Conservation (phyloP, 2,329 filamentous ascomycete genomes). For the Orbilia blumenaviensis region DNA sequence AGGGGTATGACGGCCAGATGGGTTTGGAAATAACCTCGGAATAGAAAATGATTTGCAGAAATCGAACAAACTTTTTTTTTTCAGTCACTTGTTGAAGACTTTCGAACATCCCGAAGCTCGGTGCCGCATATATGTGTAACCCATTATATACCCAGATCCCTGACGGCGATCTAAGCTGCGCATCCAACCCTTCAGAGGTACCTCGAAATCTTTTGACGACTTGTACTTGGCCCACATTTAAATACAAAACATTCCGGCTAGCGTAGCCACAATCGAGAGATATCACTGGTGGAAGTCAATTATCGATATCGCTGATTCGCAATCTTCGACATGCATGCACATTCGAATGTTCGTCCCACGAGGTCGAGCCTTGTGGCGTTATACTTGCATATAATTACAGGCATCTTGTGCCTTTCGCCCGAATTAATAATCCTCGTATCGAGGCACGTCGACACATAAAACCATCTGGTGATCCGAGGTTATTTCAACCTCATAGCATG, state of each 20-base stretch:
- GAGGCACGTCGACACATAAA: not conserved
- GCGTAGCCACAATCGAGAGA: not conserved
- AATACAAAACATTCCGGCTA: not conserved
- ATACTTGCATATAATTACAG: constrained; percentile 22
- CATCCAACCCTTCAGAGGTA: not conserved
- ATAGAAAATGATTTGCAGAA: not conserved
- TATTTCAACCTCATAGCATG: constrained; percentile 11
- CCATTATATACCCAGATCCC: too few species aligned
- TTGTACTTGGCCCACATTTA: constrained; percentile 8
- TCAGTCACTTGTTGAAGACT: not conserved
- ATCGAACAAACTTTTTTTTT: not conserved
- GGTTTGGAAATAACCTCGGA: constrained; percentile 38
- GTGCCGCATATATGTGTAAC: constrained; percentile 21
- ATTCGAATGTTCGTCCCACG: constrained; percentile 11
- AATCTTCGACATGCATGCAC: too few species aligned
- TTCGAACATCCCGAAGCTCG: constrained; percentile 12
- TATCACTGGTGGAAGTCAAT: constrained; percentile 22
- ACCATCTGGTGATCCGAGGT: constrained; percentile 21
- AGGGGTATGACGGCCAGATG: constrained; percentile 6
- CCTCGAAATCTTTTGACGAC: not conserved
- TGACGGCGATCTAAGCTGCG: not conserved
- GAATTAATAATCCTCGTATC: constrained; percentile 35
- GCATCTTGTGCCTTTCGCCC: constrained; percentile 45
- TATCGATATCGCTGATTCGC: constrained; percentile 1
- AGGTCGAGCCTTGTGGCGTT: constrained; percentile 34